Base-by-base conservation (phyloP, 352 stramenopile genomes). In the Pythium catenulatum region DNA sequence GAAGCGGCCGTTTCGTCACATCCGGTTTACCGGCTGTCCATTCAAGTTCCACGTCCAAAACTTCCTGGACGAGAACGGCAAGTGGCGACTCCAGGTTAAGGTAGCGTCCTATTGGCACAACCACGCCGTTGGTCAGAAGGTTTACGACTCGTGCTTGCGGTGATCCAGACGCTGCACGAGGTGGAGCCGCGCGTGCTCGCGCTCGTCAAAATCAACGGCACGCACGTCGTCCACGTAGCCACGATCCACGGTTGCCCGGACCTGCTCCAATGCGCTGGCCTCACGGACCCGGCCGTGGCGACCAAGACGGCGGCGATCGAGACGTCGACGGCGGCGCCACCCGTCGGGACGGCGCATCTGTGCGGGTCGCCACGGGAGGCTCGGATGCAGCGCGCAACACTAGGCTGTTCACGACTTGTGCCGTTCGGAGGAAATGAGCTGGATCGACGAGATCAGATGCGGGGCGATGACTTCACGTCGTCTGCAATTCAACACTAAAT, bases 221-320 rank as follows among this genome's bases (percentile, higher is more conserved):
- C 89, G 19, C 92, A 96, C 54, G 83, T 97, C 4, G 56, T 96
- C 14, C 94, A 97, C 75, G 73, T 97, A 21, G 94, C 94, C 13
- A 91, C 94, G 23, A 96, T 96, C 79, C 93, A 96, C 48, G 94
- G 94, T 2, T 92, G 92, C 25, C 68, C 95, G 1, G 93, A 95
- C 17, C 89, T 96, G 25, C 75, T 97, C 37, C 78, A 93, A 61
- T 97, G 94, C n/a, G n/a, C n/a, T n/a, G n/a, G n/a, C n/a, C n/a
- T n/a, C n/a, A n/a, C n/a, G n/a, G n/a, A n/a, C n/a, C n/a, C n/a
- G n/a, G n/a, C n/a, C n/a, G n/a, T n/a, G n/a, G n/a, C n/a, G n/a
- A n/a, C n/a, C n/a, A n/a, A n/a, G n/a, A n/a, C n/a, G n/a, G n/a
- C n/a, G n/a, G n/a, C n/a, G n/a, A n/a, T n/a, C n/a, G n/a, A n/a